phyloP scores from a whole-genome alignment of 805 yeast genomes.

The Tetrapisispora taiwanensis region DNA sequence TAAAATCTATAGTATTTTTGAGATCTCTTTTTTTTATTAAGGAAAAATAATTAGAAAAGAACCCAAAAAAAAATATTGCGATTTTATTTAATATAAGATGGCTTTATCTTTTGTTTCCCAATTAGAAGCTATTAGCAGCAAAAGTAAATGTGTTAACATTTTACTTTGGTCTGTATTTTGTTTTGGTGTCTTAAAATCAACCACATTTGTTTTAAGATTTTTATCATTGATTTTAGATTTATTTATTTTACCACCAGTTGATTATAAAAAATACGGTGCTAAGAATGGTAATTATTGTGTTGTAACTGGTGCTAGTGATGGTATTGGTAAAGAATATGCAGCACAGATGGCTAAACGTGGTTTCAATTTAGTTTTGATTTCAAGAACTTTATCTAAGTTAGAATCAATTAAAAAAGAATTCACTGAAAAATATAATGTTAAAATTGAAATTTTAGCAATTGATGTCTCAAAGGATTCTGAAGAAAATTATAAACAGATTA shows the following conservation, averaged over 20 bases:
- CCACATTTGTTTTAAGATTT: slow-evolving; percentile 41
- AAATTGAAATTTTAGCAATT: slow-evolving; percentile 59
- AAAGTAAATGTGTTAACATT: slow-evolving; percentile 16
- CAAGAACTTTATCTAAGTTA: slow-evolving; percentile 75
- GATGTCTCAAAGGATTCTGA: slow-evolving; percentile 62
- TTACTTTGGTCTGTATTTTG: slow-evolving; percentile 36
- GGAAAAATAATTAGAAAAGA: too few species aligned
- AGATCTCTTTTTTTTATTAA: too few species aligned
- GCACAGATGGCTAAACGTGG: slow-evolving; percentile 77
- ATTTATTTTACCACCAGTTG: slow-evolving; percentile 50
- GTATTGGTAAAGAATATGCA: slow-evolving; percentile 90
- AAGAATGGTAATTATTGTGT: slow-evolving; percentile 75
- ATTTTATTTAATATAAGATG: background rate
- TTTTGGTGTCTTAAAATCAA: slow-evolving; percentile 55
- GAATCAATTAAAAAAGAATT: slow-evolving; percentile 56
- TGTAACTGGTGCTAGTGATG: slow-evolving; percentile 95
- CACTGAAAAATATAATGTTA: slow-evolving; percentile 46
- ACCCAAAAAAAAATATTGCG: background rate
- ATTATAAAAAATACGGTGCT: slow-evolving; percentile 67
- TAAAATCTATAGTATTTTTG: too few species aligned
- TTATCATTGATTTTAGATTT: slow-evolving; percentile 48
- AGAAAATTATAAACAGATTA: slow-evolving; percentile 46
- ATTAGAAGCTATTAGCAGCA: slow-evolving; percentile 14
- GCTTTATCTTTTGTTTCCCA: slow-evolving; percentile 15
- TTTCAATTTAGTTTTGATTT: slow-evolving; percentile 70